phyloP scores from a whole-genome alignment of 2,329 filamentous ascomycete genomes.

The Colletotrichum theobromicola region DNA sequence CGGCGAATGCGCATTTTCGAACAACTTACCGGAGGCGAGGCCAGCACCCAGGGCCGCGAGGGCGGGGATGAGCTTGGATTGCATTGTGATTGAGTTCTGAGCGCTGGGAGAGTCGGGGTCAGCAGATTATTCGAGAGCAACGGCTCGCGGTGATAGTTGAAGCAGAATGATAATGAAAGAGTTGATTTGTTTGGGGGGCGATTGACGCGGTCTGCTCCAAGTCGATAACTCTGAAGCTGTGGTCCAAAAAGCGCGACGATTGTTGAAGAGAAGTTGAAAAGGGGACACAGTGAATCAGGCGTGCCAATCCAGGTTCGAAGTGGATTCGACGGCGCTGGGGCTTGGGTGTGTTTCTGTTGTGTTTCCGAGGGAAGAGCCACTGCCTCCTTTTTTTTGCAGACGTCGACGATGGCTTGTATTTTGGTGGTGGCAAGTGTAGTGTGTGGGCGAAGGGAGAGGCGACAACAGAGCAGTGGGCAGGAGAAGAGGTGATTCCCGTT shows the following conservation, averaged over 20 bases:
- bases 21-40: constrained; percentile 48
- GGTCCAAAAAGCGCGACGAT: constrained; percentile 13
- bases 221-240: constrained; percentile 17
- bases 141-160: not conserved
- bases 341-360: constrained; percentile 7
- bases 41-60: constrained; percentile 45
- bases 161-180: constrained; percentile 13
- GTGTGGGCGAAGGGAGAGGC: constrained; percentile 33
- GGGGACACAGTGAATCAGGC: not conserved
- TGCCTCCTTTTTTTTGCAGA: not conserved
- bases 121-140: not conserved
- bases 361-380: constrained; percentile 8
- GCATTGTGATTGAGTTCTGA: constrained; percentile 44
- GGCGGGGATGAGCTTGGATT: constrained; percentile 49
- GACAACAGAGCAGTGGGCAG: constrained; percentile 25
- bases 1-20: constrained; percentile 16
- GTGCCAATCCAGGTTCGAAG: not conserved
- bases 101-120: not conserved
- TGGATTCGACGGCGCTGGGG: not conserved
- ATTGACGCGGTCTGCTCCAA: not conserved
- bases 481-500: constrained; percentile 28
- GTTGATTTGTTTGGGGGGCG: not conserved
- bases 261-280: not conserved
- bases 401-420: not conserved
- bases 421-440: constrained; percentile 3